phyloP scores from a whole-genome alignment of 441 rosid genomes.

The Gossypium schwendimanii region DNA sequence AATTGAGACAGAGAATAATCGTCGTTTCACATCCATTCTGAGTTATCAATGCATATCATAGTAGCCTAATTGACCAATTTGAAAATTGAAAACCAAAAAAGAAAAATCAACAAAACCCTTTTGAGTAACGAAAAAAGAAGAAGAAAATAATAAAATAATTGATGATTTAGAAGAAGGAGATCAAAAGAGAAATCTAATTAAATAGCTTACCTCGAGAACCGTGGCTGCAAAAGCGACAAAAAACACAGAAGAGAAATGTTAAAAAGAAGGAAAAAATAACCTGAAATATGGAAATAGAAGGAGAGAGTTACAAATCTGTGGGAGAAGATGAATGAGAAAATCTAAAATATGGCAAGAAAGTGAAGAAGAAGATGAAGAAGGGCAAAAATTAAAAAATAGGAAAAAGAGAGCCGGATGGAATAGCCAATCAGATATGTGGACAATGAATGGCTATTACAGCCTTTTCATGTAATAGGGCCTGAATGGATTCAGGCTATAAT shows the following conservation, averaged over 20 bases:
- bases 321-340: too few species aligned
- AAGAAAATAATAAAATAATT: not conserved
- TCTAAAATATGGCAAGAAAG: too few species aligned
- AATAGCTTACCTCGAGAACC: constrained; percentile 78
- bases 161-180: not conserved
- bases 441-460: too few species aligned
- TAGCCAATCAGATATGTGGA: too few species aligned
- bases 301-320: too few species aligned
- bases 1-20: constrained; percentile 78
- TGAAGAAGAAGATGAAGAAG: too few species aligned
- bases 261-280: too few species aligned
- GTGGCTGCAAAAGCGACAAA: constrained; percentile 23
- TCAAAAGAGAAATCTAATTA: not conserved
- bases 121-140: not conserved
- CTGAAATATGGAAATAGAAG: too few species aligned
- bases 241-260: not conserved
- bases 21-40: constrained; percentile 98
- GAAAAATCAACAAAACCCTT: not conserved
- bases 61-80: constrained; percentile 49
- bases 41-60: constrained; percentile 89
- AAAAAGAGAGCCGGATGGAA: too few species aligned
- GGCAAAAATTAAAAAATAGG: too few species aligned
- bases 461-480: too few species aligned
- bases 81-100: not conserved
- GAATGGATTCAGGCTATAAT: too few species aligned